phyloP scores from a whole-genome alignment of 1,284 basidiomycete species.

The Bondarzewia mesenterica region DNA sequence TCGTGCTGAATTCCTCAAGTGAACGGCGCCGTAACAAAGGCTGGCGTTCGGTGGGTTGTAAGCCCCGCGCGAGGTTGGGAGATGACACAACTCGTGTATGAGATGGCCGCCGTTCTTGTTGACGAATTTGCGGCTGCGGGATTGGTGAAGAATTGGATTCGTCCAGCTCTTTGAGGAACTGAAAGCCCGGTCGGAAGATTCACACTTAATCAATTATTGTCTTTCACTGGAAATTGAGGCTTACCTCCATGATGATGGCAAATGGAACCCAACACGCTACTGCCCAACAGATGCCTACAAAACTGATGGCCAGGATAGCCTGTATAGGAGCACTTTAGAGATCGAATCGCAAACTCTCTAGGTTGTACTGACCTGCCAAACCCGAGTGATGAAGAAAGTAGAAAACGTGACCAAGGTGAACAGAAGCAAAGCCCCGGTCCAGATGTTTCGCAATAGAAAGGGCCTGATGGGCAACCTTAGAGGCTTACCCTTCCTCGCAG shows the following conservation, averaged over 20 bases:
- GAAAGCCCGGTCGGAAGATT: neutral
- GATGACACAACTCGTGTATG: constrained; percentile 40
- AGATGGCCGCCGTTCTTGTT: constrained; percentile 26
- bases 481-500: constrained; percentile 61
- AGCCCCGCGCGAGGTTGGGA: constrained; percentile 24
- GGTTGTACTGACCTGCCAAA: constrained; percentile 42
- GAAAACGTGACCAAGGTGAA: constrained; percentile 74
- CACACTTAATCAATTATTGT: constrained; percentile 4
- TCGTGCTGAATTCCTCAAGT: constrained; percentile 42
- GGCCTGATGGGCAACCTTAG: constrained; percentile 78
- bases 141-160: neutral
- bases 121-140: constrained; percentile 3
- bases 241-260: constrained; percentile 88
- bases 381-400: constrained; percentile 78
- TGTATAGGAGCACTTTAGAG: constrained; percentile 16
- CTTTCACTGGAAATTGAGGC: constrained; percentile 11
- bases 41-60: constrained; percentile 41
- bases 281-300: constrained; percentile 91
- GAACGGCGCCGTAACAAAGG: constrained; percentile 62
- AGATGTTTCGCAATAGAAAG: constrained; percentile 84
- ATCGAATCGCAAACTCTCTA: neutral
- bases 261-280: constrained; percentile 92
- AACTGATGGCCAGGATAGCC: constrained; percentile 75
- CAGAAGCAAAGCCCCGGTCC: constrained; percentile 78
- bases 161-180: constrained; percentile 80